Percentiles rank a stretch among this genome's conserved stretches.
Conservation (phyloP, 129 eudicot genomes). For the Arctium lappa region DNA sequence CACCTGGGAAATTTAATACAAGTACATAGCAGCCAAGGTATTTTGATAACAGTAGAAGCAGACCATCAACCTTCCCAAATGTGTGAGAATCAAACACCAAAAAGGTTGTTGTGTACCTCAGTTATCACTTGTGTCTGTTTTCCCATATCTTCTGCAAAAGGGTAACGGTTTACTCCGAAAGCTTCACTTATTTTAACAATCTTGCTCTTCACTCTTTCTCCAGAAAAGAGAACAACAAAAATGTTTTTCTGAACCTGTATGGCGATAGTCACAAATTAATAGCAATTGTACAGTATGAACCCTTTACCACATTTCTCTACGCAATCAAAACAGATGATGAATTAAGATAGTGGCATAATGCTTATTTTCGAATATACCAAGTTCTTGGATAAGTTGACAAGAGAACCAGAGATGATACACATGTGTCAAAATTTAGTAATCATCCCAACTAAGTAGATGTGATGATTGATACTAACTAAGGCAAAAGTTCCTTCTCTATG, state of each 20-base stretch:
- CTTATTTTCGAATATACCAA: background rate
- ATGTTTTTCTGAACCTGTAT: slow-evolving; percentile 76
- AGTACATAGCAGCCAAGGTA: background rate
- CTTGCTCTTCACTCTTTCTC: slow-evolving; percentile 73
- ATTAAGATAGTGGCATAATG: background rate
- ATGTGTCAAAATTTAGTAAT: background rate
- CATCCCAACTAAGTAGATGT: background rate
- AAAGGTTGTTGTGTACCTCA: slow-evolving; percentile 45
- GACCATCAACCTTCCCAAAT: background rate
- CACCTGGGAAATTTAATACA: background rate
- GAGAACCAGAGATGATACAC: background rate
- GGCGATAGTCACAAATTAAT: background rate
- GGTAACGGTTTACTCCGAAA: slow-evolving; percentile 80
- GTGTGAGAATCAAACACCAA: background rate
- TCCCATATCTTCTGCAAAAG: slow-evolving; percentile 64
- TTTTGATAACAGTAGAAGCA: background rate
- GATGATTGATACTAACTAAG: background rate
- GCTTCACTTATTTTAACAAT: slow-evolving; percentile 81
- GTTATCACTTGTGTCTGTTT: slow-evolving; percentile 68
- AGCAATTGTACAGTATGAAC: background rate
- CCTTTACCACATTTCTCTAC: background rate
- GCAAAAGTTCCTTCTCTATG: background rate
- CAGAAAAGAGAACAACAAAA: slow-evolving; percentile 71
- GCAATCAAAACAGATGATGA: background rate
- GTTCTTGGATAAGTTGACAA: background rate